Evolutionary conservation across 192 early-diverging fungal genomes (phyloP).

Genomic region (Coemansia sp.): DNA sequence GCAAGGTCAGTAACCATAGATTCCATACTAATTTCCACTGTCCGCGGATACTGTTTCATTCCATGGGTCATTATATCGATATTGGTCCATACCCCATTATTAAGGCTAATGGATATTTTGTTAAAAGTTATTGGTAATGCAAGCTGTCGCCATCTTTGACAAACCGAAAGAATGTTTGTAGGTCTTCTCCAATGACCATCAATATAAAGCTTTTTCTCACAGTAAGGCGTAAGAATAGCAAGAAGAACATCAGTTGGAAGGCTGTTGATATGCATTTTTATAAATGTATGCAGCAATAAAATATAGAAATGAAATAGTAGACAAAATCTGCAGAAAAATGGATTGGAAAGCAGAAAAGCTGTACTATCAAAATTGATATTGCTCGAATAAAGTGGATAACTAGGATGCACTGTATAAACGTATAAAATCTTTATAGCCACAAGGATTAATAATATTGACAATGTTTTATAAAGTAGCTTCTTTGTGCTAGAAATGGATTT

Average conservation of each 20-base stretch:
- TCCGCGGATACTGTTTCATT: neutral
- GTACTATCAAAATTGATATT: too few species aligned
- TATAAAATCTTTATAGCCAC: too few species aligned
- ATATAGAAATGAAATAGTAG: too few species aligned
- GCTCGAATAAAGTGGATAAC: too few species aligned
- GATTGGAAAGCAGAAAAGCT: too few species aligned
- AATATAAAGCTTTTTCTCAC: neutral
- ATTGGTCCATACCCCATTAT: neutral
- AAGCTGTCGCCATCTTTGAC: neutral
- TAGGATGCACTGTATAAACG: too few species aligned
- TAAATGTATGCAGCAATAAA: neutral
- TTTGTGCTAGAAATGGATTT: too few species aligned
- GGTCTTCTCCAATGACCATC: neutral
- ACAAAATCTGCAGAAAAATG: too few species aligned
- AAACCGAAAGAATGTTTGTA: neutral
- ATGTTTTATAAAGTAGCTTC: too few species aligned
- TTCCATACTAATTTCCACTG: neutral
- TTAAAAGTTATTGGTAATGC: neutral
- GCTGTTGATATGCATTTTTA: constrained; percentile 5
- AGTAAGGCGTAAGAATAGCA: neutral
- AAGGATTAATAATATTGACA: too few species aligned
- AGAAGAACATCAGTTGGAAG: neutral
- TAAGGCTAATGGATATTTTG: neutral
- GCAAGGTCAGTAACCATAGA: too few species aligned
- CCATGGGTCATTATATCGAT: neutral